A percentile compares a stretch with the other conserved stretches of the same genome.
Evolutionary conservation across 1,139 yeast species (phyloP).

Genomic region (Hansenula lynferdii): DNA sequence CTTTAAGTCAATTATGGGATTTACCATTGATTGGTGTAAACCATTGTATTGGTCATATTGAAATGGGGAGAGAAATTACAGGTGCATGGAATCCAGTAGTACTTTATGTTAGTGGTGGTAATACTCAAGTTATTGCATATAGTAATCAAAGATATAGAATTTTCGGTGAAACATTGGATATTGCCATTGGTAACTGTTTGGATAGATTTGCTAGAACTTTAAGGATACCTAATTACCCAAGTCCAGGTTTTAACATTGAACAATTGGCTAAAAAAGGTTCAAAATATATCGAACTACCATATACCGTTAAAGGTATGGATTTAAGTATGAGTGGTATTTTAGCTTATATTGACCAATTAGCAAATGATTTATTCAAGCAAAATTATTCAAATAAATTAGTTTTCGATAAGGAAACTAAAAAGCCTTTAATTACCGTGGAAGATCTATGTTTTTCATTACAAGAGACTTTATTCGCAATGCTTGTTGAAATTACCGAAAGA

Average conservation of each 20-base stretch:
- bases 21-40: conserved; percentile 91
- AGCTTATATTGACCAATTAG: conserved; percentile 77
- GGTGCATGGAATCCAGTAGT: conserved; percentile 96
- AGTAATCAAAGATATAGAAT: conserved; percentile 89
- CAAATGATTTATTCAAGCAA: conserved; percentile 59
- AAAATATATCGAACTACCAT: conserved; percentile 77
- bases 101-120: conserved; percentile 95
- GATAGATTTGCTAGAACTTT: conserved; percentile 94
- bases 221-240: conserved; percentile 85
- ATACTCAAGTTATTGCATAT: conserved; percentile 96
- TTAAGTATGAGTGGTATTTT: conserved; percentile 93
- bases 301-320: conserved; percentile 98
- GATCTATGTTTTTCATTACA: conserved; percentile 92
- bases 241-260: conserved; percentile 97
- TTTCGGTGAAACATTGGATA: conserved; percentile 95
- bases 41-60: conserved; percentile 97
- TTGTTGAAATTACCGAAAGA: conserved; percentile 95
- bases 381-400: conserved; percentile 47
- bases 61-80: conserved; percentile 98
- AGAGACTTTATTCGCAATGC: conserved; percentile 90
- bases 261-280: conserved; percentile 71
- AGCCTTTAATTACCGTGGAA: conserved; percentile 61
- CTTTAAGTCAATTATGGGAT: conserved; percentile 74
- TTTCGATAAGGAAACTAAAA: conserved; percentile 42
- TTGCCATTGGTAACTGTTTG: conserved; percentile 94